Conservation (phyloP, 2,329 filamentous ascomycete genomes). For the Aspergillus japonicus region DNA sequence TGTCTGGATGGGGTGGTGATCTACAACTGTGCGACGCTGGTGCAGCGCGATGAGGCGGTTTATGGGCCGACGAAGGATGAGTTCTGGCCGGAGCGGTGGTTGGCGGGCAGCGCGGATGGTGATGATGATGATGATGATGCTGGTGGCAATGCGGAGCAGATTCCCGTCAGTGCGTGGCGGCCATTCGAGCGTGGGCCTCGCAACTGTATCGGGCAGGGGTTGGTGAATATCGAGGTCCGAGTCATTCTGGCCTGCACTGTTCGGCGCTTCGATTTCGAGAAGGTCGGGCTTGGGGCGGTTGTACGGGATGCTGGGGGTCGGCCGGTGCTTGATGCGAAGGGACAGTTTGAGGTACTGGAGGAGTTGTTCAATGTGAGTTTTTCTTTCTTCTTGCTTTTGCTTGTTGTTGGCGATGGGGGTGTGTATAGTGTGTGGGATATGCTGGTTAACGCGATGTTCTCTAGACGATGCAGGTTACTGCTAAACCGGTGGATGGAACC, state of each 20-base stretch:
- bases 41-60: conserved; percentile 21
- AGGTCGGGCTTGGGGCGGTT: conserved; percentile 18
- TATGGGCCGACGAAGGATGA: conserved; percentile 17
- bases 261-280: conserved; percentile 18
- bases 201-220: conserved; percentile 51
- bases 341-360: conserved; percentile 11
- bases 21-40: conserved; percentile 14
- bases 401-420: neutral
- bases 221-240: conserved; percentile 47
- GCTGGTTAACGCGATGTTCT: neutral
- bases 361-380: conserved; percentile 17
- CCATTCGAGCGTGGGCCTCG: conserved; percentile 51
- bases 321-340: conserved; percentile 3
- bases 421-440: too few species aligned
- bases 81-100: conserved; percentile 41
- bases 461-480: conserved; percentile 17
- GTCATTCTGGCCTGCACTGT: conserved; percentile 18
- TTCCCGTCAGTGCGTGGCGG: conserved; percentile 46
- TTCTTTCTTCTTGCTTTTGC: neutral
- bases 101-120: conserved; percentile 16
- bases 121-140: neutral
- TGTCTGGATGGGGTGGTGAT: conserved; percentile 15
- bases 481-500: conserved; percentile 13
- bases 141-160: conserved; percentile 19
- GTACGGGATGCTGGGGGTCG: neutral